phyloP scores from a whole-genome alignment of 768 basidiomycete genomes.

The Fistulinella prunicolor region DNA sequence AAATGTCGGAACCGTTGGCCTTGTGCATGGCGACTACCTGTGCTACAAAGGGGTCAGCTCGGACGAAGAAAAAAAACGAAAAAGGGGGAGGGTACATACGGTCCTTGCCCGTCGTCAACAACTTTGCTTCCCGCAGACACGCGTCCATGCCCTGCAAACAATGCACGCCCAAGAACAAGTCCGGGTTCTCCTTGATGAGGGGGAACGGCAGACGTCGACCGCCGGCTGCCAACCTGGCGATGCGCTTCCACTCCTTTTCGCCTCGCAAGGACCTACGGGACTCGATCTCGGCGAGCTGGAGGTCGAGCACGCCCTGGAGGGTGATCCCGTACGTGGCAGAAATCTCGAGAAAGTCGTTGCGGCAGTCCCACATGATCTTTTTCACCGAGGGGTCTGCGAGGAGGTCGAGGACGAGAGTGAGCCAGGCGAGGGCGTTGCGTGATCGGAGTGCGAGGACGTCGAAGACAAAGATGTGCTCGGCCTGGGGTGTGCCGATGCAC shows the following conservation, averaged over 20 bases:
- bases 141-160: conserved; percentile 35
- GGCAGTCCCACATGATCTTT: conserved; percentile 44
- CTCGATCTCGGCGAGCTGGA: conserved; percentile 40
- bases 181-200: conserved; percentile 22
- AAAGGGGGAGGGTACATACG: conserved; percentile 22
- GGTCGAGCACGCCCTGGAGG: conserved; percentile 36
- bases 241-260: conserved; percentile 27
- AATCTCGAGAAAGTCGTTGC: conserved; percentile 40
- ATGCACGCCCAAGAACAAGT: conserved; percentile 32
- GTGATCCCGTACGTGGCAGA: conserved; percentile 24
- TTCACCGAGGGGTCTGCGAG: conserved; percentile 29
- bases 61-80: background rate
- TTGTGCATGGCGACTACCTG: conserved; percentile 39
- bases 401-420: conserved; percentile 26
- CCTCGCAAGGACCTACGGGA: conserved; percentile 25
- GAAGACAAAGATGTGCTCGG: conserved; percentile 35
- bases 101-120: conserved; percentile 31
- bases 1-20: conserved; percentile 25
- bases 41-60: conserved; percentile 20
- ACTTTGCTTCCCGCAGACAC: conserved; percentile 26
- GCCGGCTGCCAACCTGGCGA: conserved; percentile 24
- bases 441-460: conserved; percentile 33
- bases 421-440: conserved; percentile 12
- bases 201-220: conserved; percentile 24
- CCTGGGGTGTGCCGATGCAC: conserved; percentile 32